phyloP scores from a whole-genome alignment of 2,329 filamentous ascomycete genomes.

The Ophiostoma sp. region DNA sequence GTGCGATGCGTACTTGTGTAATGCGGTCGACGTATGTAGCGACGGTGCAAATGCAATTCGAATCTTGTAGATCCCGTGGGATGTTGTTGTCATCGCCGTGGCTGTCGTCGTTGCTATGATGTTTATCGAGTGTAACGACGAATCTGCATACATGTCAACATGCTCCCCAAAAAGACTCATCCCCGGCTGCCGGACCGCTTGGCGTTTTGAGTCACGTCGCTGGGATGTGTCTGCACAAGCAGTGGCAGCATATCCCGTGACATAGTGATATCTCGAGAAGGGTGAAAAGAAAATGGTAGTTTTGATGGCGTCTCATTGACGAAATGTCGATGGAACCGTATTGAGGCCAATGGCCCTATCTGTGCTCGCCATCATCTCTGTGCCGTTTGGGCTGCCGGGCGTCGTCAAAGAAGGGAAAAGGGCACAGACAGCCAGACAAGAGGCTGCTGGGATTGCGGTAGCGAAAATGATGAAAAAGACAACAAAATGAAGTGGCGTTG shows the following conservation, averaged over 20 bases:
- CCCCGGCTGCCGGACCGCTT: background rate
- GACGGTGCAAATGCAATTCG: background rate
- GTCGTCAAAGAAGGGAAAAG: background rate
- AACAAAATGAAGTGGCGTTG: background rate
- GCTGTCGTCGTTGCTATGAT: background rate
- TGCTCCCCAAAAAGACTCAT: background rate
- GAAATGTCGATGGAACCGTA: background rate
- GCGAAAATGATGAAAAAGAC: background rate
- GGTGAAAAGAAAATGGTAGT: background rate
- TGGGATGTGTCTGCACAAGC: background rate
- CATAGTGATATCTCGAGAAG: background rate
- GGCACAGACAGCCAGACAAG: background rate
- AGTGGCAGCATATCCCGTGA: background rate
- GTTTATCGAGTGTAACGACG: background rate
- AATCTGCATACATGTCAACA: background rate
- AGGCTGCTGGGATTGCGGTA: background rate
- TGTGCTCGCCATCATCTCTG: background rate
- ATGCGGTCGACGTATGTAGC: background rate
- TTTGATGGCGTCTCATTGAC: background rate
- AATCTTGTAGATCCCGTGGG: background rate
- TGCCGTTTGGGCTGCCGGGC: background rate
- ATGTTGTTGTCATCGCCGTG: background rate
- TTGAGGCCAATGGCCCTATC: background rate
- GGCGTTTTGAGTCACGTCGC: background rate
- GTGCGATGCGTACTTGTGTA: background rate